These are phyloP conservation scores for Parasarocladium wereldwijsianum DNA, from an alignment of 2,329 filamentous ascomycete genomes.

Conservation along the genomic window DNA sequence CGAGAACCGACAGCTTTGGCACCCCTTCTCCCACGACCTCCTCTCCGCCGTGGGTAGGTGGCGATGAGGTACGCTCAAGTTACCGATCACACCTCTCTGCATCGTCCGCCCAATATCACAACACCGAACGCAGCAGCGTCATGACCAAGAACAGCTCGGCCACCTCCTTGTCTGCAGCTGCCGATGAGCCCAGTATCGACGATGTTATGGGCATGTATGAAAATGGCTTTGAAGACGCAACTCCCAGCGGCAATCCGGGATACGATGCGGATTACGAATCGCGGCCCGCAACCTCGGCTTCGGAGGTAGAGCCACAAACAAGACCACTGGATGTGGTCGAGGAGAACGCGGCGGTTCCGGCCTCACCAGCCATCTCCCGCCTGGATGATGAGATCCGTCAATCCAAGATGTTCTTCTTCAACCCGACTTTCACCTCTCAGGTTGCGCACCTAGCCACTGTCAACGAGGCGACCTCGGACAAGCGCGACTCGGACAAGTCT, in stretches of 20 bases:
- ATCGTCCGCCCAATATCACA: conserved; percentile 41
- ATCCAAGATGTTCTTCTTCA: conserved; percentile 25
- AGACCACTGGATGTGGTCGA: conserved; percentile 1
- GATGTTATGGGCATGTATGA: conserved; percentile 61
- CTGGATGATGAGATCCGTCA: conserved; percentile 23
- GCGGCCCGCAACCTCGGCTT: conserved; percentile 20
- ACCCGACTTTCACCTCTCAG: conserved; percentile 22
- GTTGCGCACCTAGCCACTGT: conserved; percentile 19
- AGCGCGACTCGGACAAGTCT: conserved; percentile 37
- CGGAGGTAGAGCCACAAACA: conserved; percentile 13
- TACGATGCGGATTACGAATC: conserved; percentile 20
- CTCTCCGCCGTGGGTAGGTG: conserved; percentile 29
- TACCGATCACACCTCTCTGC: conserved; percentile 40
- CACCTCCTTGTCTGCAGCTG: conserved; percentile 38
- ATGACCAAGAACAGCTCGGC: conserved; percentile 66
- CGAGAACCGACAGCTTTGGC: conserved; percentile 5
- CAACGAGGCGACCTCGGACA: conserved; percentile 14
- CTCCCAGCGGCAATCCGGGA: conserved; percentile 11
- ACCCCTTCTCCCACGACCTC: conserved; percentile 12
- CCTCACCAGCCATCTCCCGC: conserved; percentile 10
- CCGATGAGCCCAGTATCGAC: conserved; percentile 46
- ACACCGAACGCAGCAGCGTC: conserved; percentile 75
- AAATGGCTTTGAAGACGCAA: conserved; percentile 39
- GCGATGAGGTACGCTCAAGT: conserved; percentile 39
- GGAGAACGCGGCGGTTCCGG: not conserved